Evolutionary conservation across 306 rosid genomes (phyloP), one percentile per base, ranked within the genome.

Genomic region (Pterocarpus macrocarpus): DNA sequence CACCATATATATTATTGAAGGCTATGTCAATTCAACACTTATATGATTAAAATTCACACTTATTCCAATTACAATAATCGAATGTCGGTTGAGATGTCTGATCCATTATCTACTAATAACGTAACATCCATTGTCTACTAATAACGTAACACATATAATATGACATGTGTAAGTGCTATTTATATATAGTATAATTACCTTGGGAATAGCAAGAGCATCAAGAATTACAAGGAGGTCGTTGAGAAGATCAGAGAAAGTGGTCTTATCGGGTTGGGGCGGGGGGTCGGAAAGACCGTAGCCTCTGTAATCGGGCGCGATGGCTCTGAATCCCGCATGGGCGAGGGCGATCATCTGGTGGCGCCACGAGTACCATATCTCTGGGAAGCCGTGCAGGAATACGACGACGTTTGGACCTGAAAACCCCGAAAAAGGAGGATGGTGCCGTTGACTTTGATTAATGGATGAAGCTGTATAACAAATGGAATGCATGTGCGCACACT

Each of bases 351-450:
- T 90, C 86, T 94, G 98, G 89, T 92, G 91, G 14, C 95, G 90
- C 98, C 98, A 94, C 0, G 97, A 81, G 92, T 92, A 92, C 98
- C 98, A 94, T 79, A 91, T 94, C 88, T 94, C 97, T 0, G 94
- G 97, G 74, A 94, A 94, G 0, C 97, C 97, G 64, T 92, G 97
- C 4, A 94, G 82, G 66, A 92, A 92, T 17, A 94, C 88, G 69
- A 85, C 94, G 33, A 81, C 93, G 80, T 90, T 90, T 8, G 75
- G 78, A 64, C 94, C 95, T 89, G 85, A 74, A 82, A 73, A 30
- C 38, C 16, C 59, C 8, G 14, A 2, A 32, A 56, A 8, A 22
- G 15, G 45, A 64, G 2, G 16, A 36, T 4, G 7, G 8, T 43
- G 47, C n/a, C 57, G 53, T 69, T 32, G 62, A 58, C 14, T 33